Conservation (phyloP, 1,284 basidiomycete genomes). For the Anthracocystis walkeri region DNA sequence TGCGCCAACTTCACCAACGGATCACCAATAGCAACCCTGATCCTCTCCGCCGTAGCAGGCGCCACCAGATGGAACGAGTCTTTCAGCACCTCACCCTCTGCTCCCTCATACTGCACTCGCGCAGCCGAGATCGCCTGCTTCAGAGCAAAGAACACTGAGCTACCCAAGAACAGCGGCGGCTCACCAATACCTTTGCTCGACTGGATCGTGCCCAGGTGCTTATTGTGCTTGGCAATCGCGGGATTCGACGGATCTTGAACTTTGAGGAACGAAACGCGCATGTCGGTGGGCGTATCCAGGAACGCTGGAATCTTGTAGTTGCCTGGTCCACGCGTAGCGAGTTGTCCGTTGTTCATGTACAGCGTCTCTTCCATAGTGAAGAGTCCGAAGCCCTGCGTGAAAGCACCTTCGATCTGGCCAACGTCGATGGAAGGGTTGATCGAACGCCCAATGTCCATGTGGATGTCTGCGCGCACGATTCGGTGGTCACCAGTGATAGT, state of each 20-base stretch:
- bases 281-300: slow-evolving; percentile 68
- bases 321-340: slow-evolving; percentile 68
- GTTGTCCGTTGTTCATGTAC: slow-evolving; percentile 66
- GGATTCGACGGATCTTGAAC: slow-evolving; percentile 46
- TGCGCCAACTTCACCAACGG: slow-evolving; percentile 49
- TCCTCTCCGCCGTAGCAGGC: slow-evolving; percentile 69
- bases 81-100: slow-evolving; percentile 12
- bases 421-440: slow-evolving; percentile 70
- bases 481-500: slow-evolving; percentile 68
- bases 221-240: slow-evolving; percentile 21
- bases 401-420: slow-evolving; percentile 70
- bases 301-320: slow-evolving; percentile 70
- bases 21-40: slow-evolving; percentile 67
- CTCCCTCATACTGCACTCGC: slow-evolving; percentile 55
- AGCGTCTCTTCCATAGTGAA: slow-evolving; percentile 69
- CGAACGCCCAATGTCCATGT: slow-evolving; percentile 69
- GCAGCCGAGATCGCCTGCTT: slow-evolving; percentile 67
- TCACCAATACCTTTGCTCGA: slow-evolving; percentile 62
- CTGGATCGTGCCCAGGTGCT: slow-evolving; percentile 64
- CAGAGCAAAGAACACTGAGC: slow-evolving; percentile 67
- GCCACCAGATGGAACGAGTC: slow-evolving; percentile 58
- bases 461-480: slow-evolving; percentile 61
- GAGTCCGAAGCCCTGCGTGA: slow-evolving; percentile 63
- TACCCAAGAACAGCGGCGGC: slow-evolving; percentile 69
- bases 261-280: slow-evolving; percentile 68